Evolutionary conservation across 1,139 yeast species (phyloP).

Genomic region (Geotrichum cucujoidarum): DNA sequence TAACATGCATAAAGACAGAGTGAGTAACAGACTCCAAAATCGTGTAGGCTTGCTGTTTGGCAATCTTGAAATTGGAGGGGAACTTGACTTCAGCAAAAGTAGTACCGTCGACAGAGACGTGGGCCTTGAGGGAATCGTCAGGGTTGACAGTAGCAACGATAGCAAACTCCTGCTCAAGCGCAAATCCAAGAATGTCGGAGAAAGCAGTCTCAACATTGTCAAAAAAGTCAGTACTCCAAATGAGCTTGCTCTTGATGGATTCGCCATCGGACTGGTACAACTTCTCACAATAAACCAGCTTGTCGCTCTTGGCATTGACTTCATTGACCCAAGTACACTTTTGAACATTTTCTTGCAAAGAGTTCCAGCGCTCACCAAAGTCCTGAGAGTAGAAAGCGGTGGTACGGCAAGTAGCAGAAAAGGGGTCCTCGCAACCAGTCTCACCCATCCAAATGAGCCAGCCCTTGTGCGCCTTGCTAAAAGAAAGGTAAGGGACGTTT

Average conservation of each 20-base stretch:
- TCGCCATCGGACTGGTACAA: conserved; percentile 33
- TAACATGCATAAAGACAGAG: conserved; percentile 77
- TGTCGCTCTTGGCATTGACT: conserved; percentile 42
- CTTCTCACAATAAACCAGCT: conserved; percentile 61
- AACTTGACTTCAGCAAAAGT: conserved; percentile 74
- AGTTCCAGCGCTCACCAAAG: conserved; percentile 52
- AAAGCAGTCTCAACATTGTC: conserved; percentile 40
- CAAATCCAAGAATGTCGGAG: conserved; percentile 58
- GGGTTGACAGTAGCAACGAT: conserved; percentile 59
- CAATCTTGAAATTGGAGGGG: conserved; percentile 63
- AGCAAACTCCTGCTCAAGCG: conserved; percentile 59
- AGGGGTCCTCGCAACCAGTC: conserved; percentile 48
- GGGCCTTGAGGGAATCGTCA: conserved; percentile 51
- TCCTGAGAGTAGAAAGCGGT: conserved; percentile 54
- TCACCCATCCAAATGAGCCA: conserved; percentile 69
- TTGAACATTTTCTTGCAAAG: conserved; percentile 47
- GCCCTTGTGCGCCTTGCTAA: conserved; percentile 52
- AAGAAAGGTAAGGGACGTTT: conserved; percentile 46
- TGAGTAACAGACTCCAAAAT: conserved; percentile 71
- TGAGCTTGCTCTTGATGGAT: conserved; percentile 35
- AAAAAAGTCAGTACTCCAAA: conserved; percentile 55
- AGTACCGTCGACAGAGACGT: conserved; percentile 76
- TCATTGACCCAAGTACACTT: conserved; percentile 66
- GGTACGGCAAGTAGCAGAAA: conserved; percentile 46
- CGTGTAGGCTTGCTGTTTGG: conserved; percentile 75